phyloP scores from a whole-genome alignment of 2,329 filamentous ascomycete genomes.

The Aotearoamyces nothofagi region DNA sequence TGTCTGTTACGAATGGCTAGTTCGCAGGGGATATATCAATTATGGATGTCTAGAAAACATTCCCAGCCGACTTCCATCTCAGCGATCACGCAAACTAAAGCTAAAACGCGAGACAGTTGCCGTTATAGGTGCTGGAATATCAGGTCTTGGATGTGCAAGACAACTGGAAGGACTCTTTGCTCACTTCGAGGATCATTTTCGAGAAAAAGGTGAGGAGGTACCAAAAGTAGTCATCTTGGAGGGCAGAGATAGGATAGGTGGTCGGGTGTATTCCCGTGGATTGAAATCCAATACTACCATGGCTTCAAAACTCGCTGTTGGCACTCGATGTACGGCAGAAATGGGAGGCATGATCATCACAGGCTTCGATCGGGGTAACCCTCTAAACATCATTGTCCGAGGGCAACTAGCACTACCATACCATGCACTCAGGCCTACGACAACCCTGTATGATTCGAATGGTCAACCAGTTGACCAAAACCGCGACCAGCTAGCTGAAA shows the following conservation, averaged over 20 bases:
- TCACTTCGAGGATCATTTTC: conserved; percentile 59
- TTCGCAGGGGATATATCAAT: conserved; percentile 88
- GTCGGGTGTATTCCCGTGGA: conserved; percentile 76
- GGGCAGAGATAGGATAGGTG: conserved; percentile 74
- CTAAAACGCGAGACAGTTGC: conserved; percentile 57
- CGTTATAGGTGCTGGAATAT: conserved; percentile 86
- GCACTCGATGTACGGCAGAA: conserved; percentile 65
- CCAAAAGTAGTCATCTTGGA: conserved; percentile 73
- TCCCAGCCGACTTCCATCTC: conserved; percentile 20
- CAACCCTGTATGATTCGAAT: conserved; percentile 78
- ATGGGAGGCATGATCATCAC: conserved; percentile 98
- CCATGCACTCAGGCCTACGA: conserved; percentile 63
- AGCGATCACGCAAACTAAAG: conserved; percentile 22
- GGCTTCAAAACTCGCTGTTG: conserved; percentile 35
- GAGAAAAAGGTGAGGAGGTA: conserved; percentile 46
- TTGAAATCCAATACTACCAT: conserved; percentile 34
- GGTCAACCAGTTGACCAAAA: conserved; percentile 63
- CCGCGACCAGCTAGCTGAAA: conserved; percentile 73
- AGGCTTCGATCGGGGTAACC: conserved; percentile 90
- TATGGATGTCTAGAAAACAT: conserved; percentile 74
- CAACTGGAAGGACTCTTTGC: conserved; percentile 77
- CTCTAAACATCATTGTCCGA: conserved; percentile 77
- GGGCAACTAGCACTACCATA: conserved; percentile 81
- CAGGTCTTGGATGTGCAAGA: conserved; percentile 80
- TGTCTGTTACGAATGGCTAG: conserved; percentile 83